Percentiles rank a stretch among this genome's conserved stretches.
phyloP scores from a whole-genome alignment of 495 filamentous ascomycete species.

The Aspergillus affinis region DNA sequence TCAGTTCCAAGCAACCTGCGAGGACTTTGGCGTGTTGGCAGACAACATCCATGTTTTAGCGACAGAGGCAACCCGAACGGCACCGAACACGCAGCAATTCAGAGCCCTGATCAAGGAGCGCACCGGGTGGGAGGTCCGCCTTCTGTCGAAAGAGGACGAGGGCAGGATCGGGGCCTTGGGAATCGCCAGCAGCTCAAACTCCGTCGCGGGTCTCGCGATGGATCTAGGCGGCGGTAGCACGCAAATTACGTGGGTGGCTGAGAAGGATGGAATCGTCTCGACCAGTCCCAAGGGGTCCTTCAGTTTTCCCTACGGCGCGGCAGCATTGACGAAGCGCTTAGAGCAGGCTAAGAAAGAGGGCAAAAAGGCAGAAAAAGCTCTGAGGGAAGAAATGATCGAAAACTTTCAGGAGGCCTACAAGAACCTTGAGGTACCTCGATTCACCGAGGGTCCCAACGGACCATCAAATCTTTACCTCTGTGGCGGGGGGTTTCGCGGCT shows the following conservation, averaged over 20 bases:
- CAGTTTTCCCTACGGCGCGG: conserved; percentile 82
- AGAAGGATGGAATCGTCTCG: conserved; percentile 44
- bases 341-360: conserved; percentile 32
- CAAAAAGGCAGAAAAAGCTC: conserved; percentile 24
- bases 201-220: conserved; percentile 70
- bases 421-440: conserved; percentile 52
- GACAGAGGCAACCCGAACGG: conserved; percentile 82
- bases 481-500: conserved; percentile 84
- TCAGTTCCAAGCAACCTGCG: conserved; percentile 70
- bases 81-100: conserved; percentile 69
- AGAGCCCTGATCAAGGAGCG: conserved; percentile 55
- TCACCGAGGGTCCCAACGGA: conserved; percentile 38
- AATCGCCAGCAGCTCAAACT: conserved; percentile 66
- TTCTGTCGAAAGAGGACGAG: conserved; percentile 77
- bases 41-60: conserved; percentile 71
- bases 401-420: conserved; percentile 60
- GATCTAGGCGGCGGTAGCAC: conserved; percentile 87
- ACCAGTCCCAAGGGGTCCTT: conserved; percentile 46
- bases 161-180: conserved; percentile 79
- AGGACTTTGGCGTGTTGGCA: conserved; percentile 62
- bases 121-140: conserved; percentile 64
- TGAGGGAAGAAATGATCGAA: conserved; percentile 54
- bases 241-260: conserved; percentile 79
- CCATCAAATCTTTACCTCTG: conserved; percentile 69
- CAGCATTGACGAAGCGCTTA: conserved; percentile 65